Base-by-base conservation (phyloP, 495 filamentous ascomycete species). In the Hapsidospora chrysogenum region DNA sequence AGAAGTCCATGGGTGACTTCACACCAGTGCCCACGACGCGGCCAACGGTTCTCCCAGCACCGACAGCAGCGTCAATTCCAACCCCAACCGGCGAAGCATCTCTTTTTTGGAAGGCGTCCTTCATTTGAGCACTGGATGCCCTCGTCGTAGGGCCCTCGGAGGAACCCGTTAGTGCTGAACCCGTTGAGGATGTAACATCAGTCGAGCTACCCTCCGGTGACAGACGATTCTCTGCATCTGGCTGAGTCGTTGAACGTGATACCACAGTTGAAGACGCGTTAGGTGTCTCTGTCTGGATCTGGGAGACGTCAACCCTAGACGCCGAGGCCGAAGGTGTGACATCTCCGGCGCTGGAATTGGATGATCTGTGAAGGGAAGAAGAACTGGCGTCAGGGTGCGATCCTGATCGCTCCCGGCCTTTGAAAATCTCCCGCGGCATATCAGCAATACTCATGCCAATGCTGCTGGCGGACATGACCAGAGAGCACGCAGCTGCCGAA, bases 361-460 rank as follows among this genome's bases (percentile, higher is more conserved):
- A n/a, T n/a, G n/a, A n/a, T n/a, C n/a, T n/a, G n/a, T n/a, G n/a
- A n/a, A n/a, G n/a, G n/a, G n/a, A n/a, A n/a, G n/a, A n/a, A n/a
- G n/a, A n/a, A n/a, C n/a, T n/a, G 6, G 11, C 6, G 23, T 26
- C 23, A 6, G 23, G 23, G 23, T 26, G 23, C n/a, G n/a, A n/a
- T n/a, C n/a, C n/a, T n/a, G n/a, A n/a, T n/a, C n/a, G n/a, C 6
- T 11, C 23, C 23, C 11, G 6, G 33, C 33, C 17, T 8, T 39
- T 39, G 40, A 82, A 74, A 13, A 92, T 68, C 11, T 79, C 79
- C 10, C 68, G 60, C 0, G 87, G 86, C 16, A 95, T 70, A 42
- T 92, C 84, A 3, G 79, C 80, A 20, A 86, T 58, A 1, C 83
- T 85, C 66, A 87, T 80, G 46, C 78, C 66, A 32, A 96, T 69